Conservation (phyloP, 148 eudicot genomes). For the Persicaria maculosa region DNA sequence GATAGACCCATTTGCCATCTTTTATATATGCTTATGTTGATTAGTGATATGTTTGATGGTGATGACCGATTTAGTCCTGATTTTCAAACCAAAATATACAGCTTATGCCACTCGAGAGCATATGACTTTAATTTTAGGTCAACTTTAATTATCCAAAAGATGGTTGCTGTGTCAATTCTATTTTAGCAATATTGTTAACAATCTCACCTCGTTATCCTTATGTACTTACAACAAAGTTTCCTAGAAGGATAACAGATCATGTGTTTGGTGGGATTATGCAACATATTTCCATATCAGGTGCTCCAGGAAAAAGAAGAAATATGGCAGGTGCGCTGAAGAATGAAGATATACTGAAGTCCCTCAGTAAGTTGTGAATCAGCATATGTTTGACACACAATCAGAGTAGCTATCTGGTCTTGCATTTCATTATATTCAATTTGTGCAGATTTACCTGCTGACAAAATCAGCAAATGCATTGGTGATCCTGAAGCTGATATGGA, state of each 20-base stretch:
- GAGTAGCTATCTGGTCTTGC: not conserved
- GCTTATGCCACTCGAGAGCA: no score
- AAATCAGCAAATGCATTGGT: slow-evolving; percentile 74
- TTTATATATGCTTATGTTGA: no score
- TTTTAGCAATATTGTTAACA: no score
- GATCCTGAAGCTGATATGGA: slow-evolving; percentile 76
- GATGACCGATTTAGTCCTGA: no score
- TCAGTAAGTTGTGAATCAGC: slow-evolving; percentile 31
- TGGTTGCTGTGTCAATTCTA: no score
- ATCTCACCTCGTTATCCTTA: no score
- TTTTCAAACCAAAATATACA: no score
- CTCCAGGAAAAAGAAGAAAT: slow-evolving; percentile 77
- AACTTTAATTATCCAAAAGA: no score
- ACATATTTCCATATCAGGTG: slow-evolving; percentile 93
- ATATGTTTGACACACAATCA: not conserved
- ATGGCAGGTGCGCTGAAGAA: slow-evolving; percentile 55
- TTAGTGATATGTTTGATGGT: no score
- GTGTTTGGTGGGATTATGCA: slow-evolving; percentile 99
- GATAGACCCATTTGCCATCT: no score
- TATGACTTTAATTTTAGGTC: no score
- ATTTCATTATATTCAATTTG: slow-evolving; percentile 4
- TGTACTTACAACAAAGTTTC: no score
- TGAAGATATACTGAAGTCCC: slow-evolving; percentile 64
- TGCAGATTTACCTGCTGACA: slow-evolving; percentile 62
- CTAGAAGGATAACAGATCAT: slow-evolving; percentile 38